A percentile compares a stretch with the other conserved stretches of the same genome.
Conservation (phyloP, 2,329 filamentous ascomycete genomes). For the Fusarium gaditjirri region DNA sequence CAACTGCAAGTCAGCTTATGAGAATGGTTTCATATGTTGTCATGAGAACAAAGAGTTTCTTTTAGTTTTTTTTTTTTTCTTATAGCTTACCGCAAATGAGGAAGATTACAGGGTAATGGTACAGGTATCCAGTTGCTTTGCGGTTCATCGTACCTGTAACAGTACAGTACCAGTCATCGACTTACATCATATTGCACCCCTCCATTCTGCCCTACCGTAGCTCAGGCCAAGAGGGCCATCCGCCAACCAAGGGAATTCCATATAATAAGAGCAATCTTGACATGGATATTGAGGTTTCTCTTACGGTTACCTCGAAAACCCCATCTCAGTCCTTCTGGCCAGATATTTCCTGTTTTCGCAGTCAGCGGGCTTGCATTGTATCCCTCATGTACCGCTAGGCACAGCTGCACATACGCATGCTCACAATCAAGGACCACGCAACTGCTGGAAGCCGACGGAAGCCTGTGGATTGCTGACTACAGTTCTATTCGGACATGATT, state of each 20-base stretch:
- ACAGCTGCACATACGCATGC: conserved; percentile 10
- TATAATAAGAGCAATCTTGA: neutral
- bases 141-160: conserved; percentile 4
- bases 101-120: neutral
- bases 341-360: neutral
- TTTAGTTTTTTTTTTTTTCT: no score
- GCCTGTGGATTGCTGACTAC: conserved; percentile 20
- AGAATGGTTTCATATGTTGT: neutral
- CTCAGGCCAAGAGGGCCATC: neutral
- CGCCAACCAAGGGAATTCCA: conserved; percentile 7
- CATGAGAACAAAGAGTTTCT: neutral
- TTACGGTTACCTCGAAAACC: neutral
- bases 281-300: neutral
- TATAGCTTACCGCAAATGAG: neutral
- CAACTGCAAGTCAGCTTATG: neutral
- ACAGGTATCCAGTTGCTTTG: neutral
- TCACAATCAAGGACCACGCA: conserved; percentile 5
- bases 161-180: neutral
- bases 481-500: conserved; percentile 2
- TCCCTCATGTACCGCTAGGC: conserved; percentile 2
- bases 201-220: conserved; percentile 22
- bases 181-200: conserved; percentile 25
- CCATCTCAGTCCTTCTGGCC: neutral
- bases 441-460: conserved; percentile 25
- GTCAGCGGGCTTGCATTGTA: conserved; percentile 7